Conservation (phyloP, 805 yeast species). For the Torulaspora maleeae region DNA sequence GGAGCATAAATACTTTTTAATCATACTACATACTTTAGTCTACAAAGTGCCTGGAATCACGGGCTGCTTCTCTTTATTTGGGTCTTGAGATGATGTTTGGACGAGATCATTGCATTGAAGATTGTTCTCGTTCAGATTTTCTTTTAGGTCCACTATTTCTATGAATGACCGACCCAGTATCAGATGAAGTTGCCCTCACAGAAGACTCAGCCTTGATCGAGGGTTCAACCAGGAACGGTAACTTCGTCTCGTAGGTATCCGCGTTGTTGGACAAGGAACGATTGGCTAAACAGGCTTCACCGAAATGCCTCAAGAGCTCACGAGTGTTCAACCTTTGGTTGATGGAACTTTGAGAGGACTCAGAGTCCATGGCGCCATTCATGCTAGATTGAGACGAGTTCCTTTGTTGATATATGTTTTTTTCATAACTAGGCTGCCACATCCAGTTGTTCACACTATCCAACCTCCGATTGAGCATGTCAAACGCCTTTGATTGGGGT, state of each 20-base stretch:
- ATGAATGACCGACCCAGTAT: conserved; percentile 15
- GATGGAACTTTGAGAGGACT: conserved; percentile 26
- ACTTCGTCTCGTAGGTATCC: conserved; percentile 15
- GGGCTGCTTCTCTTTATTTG: no score
- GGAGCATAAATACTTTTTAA: no score
- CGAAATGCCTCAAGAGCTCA: conserved; percentile 32
- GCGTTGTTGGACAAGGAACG: conserved; percentile 8
- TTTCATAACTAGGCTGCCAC: conserved; percentile 18
- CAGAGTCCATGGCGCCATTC: conserved; percentile 13
- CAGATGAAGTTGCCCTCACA: conserved; percentile 8
- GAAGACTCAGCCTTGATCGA: conserved; percentile 3
- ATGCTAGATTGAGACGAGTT: conserved; percentile 10
- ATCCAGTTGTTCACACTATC: conserved; percentile 38
- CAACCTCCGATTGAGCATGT: conserved; percentile 71
- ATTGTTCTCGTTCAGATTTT: conserved; percentile 2
- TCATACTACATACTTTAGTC: not conserved
- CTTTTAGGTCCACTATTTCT: conserved; percentile 14
- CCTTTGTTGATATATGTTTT: conserved; percentile 5
- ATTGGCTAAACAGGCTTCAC: conserved; percentile 22
- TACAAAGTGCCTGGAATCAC: no score
- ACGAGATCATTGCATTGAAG: not conserved
- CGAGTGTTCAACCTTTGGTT: conserved; percentile 27
- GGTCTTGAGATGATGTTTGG: not conserved
- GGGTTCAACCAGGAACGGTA: conserved; percentile 12
- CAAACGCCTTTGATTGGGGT: conserved; percentile 90